Percentiles rank a stretch among this genome's conserved stretches.
Conservation (phyloP, 306 rosid genomes). For the Rosa multiflora region DNA sequence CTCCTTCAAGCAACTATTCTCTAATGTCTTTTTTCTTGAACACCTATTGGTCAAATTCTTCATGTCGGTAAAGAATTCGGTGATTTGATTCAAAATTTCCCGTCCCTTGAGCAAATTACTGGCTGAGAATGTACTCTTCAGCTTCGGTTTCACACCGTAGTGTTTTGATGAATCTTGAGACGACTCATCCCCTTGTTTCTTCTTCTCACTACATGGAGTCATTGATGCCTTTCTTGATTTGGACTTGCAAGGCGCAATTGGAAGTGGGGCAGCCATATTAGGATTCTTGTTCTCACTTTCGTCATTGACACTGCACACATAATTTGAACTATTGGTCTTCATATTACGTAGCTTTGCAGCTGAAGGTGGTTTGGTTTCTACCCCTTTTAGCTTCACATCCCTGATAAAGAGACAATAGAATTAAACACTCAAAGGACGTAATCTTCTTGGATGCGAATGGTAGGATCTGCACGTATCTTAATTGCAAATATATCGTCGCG, state of each 20-base stretch:
- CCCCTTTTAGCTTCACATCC: slow-evolving; percentile 19
- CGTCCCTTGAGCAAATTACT: slow-evolving; percentile 46
- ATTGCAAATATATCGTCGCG: too few relatives aligned
- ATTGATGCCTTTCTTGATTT: slow-evolving; percentile 26
- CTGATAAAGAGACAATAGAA: not conserved
- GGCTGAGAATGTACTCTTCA: slow-evolving; percentile 49
- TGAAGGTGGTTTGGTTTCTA: slow-evolving; percentile 19
- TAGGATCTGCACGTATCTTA: too few relatives aligned
- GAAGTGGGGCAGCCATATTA: slow-evolving; percentile 30
- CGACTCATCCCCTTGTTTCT: slow-evolving; percentile 18
- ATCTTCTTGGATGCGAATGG: too few relatives aligned
- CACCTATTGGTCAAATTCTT: slow-evolving; percentile 47
- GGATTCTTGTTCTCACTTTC: slow-evolving; percentile 52
- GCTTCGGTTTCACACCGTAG: slow-evolving; percentile 17
- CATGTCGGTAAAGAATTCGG: slow-evolving; percentile 41
- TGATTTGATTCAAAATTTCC: slow-evolving; percentile 51
- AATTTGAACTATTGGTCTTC: slow-evolving; percentile 20
- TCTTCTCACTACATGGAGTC: slow-evolving; percentile 15
- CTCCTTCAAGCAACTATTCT: slow-evolving; percentile 34
- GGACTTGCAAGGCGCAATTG: not conserved
- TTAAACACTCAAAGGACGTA: not conserved
- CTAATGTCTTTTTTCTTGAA: slow-evolving; percentile 32
- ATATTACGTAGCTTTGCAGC: slow-evolving; percentile 10
- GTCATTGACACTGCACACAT: slow-evolving; percentile 21
- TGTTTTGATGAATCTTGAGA: slow-evolving; percentile 22